These are phyloP conservation scores for Claviceps sp. DNA, from an alignment of 2,329 filamentous ascomycete genomes.

Conservation along the genomic window DNA sequence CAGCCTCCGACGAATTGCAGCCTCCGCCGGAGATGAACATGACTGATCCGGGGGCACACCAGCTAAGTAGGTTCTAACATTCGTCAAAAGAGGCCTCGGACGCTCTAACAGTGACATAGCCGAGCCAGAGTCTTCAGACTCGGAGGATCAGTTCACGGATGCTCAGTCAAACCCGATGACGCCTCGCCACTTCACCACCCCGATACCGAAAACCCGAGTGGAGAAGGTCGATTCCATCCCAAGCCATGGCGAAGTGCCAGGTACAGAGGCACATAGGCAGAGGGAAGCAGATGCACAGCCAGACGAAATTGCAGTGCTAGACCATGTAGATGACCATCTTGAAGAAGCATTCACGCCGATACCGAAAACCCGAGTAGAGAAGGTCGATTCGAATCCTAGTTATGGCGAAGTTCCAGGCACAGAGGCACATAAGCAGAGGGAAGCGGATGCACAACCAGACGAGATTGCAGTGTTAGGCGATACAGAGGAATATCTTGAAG, in stretches of 20 bases:
- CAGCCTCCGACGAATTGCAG: slow-evolving; percentile 17
- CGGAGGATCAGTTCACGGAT: slow-evolving; percentile 58
- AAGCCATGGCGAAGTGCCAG: slow-evolving; percentile 47
- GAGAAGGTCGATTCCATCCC: slow-evolving; percentile 41
- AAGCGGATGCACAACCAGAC: slow-evolving; percentile 46
- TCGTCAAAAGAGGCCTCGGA: background rate
- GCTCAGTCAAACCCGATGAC: slow-evolving; percentile 40
- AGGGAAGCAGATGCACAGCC: slow-evolving; percentile 44
- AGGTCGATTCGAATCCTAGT: slow-evolving; percentile 35
- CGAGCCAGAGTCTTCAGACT: slow-evolving; percentile 40
- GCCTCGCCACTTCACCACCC: slow-evolving; percentile 27
- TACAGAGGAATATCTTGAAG: too few species aligned
- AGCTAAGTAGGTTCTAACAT: slow-evolving; percentile 32
- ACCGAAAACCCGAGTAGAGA: slow-evolving; percentile 45
- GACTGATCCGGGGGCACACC: slow-evolving; percentile 45
- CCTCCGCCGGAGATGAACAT: slow-evolving; percentile 19
- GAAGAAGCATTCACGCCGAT: slow-evolving; percentile 29
- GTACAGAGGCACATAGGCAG: slow-evolving; percentile 42
- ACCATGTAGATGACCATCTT: too few species aligned
- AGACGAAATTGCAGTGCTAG: slow-evolving; percentile 20
- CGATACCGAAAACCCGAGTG: slow-evolving; percentile 44
- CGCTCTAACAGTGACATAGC: slow-evolving; percentile 16
- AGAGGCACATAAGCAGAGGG: slow-evolving; percentile 40
- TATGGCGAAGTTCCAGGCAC: slow-evolving; percentile 51
- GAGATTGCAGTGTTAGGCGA: too few species aligned